Base-by-base conservation (phyloP, 305 asterid species). In the Fraxinus platypoda region DNA sequence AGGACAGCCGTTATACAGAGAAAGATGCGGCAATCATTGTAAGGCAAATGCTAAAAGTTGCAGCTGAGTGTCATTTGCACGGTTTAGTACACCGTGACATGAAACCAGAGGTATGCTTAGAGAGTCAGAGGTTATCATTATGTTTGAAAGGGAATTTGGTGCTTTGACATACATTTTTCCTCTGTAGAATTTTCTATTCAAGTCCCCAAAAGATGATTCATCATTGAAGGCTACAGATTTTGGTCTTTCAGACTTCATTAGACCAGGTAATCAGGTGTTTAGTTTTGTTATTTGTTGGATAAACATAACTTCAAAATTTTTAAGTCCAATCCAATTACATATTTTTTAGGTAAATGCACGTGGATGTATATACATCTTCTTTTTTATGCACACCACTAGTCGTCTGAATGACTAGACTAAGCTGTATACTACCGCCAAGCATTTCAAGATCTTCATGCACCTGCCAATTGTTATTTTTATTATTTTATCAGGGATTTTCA, bases 71-170 rank as follows among this genome's bases (percentile, higher is more conserved):
- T 91, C 99, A 97, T 87, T 91, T 97, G 87, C 98, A 97, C 75
- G 98, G 98, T 81, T 89, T 94, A 85, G 99, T 97, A 81, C 99
- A 97, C 91, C 98, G 99, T 76, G 99, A 97, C 87, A 93, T 97
- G 98, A 97, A 97, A 86, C 99, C 99, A 13, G 99, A 97, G 97
- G 99, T 94, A 88, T 74, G 86, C 80, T 64, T 57, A 74, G 62
- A 77, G 77, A 73, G 12, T 57, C 21, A 19, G 11, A 57, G 66
- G 23, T 19, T 57, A 57, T 30, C 62, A 21, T 79, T 30, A 37
- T 79, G 43, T 84, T 30, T 68, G 49, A 26, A 52, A 76, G 72
- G 68, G 33, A 31, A 12, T 52, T 13, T 77, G 81, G 82, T 83
- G 82, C 75, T 77, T 46, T 87, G 59, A 86, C 76, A 37, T 80